Evolutionary conservation across 306 rosid genomes (phyloP).

Genomic region (Castanea mollissima): DNA sequence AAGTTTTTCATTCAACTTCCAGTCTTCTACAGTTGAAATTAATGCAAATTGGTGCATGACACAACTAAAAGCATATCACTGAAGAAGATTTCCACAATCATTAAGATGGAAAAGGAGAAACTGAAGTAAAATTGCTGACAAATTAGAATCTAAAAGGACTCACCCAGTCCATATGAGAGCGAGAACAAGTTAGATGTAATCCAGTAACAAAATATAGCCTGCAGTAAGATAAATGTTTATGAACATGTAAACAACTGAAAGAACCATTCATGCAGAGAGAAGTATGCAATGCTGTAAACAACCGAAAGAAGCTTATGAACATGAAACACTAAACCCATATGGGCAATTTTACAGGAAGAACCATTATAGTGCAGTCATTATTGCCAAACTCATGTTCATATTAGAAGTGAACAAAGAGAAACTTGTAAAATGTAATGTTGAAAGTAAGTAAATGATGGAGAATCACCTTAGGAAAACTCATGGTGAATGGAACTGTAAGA

Average conservation of each 20-base stretch:
- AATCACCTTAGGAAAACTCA: constrained; percentile 79
- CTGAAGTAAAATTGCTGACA: constrained; percentile 18
- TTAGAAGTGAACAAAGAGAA: constrained; percentile 10
- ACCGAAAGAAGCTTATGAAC: not conserved
- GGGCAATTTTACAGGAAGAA: constrained; percentile 6
- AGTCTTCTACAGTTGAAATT: not conserved
- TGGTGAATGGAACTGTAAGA: constrained; percentile 85
- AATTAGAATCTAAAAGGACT: constrained; percentile 30
- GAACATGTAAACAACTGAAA: no score
- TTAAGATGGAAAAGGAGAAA: not conserved
- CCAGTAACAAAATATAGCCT: constrained; percentile 97
- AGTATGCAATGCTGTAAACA: constrained; percentile 7
- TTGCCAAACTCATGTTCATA: constrained; percentile 6
- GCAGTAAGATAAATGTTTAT: constrained; percentile 31
- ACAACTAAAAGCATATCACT: not conserved
- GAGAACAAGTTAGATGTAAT: constrained; percentile 83
- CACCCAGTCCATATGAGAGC: constrained; percentile 68
- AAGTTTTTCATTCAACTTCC: not conserved
- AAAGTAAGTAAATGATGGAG: constrained; percentile 3
- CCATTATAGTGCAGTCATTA: constrained; percentile 10
- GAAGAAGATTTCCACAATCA: not conserved
- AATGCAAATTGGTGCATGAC: not conserved
- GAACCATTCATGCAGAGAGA: not conserved
- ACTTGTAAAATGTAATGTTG: not conserved
- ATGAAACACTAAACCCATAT: not conserved